Percentiles rank a stretch among this genome's conserved stretches.
phyloP scores from a whole-genome alignment of 2,329 filamentous ascomycete species.

The Elsinoe australis region DNA sequence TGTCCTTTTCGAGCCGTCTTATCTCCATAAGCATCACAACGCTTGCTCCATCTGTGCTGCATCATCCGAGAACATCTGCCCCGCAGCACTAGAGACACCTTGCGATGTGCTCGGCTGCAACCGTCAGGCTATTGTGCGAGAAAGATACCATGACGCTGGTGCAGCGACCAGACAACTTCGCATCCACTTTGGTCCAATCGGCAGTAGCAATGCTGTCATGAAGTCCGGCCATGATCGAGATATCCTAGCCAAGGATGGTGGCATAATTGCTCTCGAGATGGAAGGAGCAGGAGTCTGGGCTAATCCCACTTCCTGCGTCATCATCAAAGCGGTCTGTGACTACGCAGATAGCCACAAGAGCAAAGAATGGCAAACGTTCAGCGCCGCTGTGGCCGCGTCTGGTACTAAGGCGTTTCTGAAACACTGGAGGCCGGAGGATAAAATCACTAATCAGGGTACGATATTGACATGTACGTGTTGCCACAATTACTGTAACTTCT shows the following conservation, averaged over 20 bases:
- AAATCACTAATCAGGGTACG: neutral
- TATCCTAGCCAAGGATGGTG: neutral
- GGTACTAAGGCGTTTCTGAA: slow-evolving; percentile 18
- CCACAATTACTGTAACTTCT: too few species aligned
- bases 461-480: too few species aligned
- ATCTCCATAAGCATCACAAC: slow-evolving; percentile 25
- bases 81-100: neutral
- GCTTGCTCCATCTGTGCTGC: neutral
- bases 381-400: slow-evolving; percentile 18
- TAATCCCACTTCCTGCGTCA: slow-evolving; percentile 16
- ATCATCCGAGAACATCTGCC: neutral
- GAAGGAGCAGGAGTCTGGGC: slow-evolving; percentile 22
- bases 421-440: neutral
- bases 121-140: neutral
- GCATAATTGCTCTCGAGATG: slow-evolving; percentile 20
- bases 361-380: slow-evolving; percentile 20
- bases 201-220: slow-evolving; percentile 12
- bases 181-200: slow-evolving; percentile 17
- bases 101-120: neutral
- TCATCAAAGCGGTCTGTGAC: slow-evolving; percentile 21
- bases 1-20: slow-evolving; percentile 21
- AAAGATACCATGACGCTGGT: neutral
- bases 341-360: slow-evolving; percentile 21
- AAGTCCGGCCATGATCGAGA: slow-evolving; percentile 17
- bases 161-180: neutral